phyloP scores from a whole-genome alignment of 306 rosid genomes.

The Quercus alba region DNA sequence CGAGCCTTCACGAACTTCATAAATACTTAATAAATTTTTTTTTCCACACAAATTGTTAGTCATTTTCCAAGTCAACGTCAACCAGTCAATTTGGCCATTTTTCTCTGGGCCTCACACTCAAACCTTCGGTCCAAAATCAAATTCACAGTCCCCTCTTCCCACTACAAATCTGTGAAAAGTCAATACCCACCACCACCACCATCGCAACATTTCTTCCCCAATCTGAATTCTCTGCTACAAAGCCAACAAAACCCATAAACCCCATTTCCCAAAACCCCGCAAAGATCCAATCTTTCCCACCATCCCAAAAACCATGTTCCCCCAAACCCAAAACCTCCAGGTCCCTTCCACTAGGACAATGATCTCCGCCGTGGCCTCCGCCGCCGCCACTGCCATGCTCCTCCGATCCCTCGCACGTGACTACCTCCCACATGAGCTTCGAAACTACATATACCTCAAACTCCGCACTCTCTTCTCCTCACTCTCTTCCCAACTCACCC shows the following conservation, averaged over 20 bases:
- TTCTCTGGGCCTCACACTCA: too few relatives aligned
- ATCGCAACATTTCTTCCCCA: too few relatives aligned
- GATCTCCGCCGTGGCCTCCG: constrained; percentile 13
- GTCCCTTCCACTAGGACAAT: constrained; percentile 18
- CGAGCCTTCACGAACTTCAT: too few relatives aligned
- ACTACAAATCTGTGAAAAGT: too few relatives aligned
- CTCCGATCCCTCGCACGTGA: constrained; percentile 21
- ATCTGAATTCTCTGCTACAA: neutral
- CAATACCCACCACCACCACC: neutral
- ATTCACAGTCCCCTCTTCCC: too few relatives aligned
- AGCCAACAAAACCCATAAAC: neutral
- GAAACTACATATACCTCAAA: neutral
- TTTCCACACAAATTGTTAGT: too few relatives aligned
- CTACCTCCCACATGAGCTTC: constrained; percentile 17
- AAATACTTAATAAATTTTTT: too few relatives aligned
- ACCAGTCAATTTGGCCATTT: too few relatives aligned
- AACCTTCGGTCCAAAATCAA: too few relatives aligned
- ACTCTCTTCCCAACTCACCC: constrained; percentile 22
- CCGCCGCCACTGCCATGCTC: constrained; percentile 17
- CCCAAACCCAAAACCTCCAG: neutral
- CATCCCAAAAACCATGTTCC: neutral
- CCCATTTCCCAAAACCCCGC: neutral
- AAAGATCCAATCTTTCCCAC: neutral
- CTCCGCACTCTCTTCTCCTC: neutral
- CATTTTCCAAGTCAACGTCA: too few relatives aligned